A percentile compares a stretch with the other conserved stretches of the same genome.
Evolutionary conservation across 345 rosid genomes (phyloP).

Genomic region (Euphorbia peplus): DNA sequence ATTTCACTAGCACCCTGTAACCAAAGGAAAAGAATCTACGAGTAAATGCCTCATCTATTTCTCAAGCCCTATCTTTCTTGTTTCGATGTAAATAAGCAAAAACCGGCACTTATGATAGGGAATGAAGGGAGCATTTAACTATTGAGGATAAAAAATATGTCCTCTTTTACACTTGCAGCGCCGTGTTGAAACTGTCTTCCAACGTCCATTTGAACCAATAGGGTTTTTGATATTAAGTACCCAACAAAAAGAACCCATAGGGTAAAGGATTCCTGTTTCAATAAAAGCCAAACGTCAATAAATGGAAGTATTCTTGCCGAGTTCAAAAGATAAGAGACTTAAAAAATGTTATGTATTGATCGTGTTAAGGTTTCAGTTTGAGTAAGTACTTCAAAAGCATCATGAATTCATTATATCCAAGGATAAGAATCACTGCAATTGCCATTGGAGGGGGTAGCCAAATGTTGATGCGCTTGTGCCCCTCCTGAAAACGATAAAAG

Average conservation of each 20-base stretch:
- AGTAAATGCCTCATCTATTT: neutral
- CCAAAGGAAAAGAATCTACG: neutral
- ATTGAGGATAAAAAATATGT: neutral
- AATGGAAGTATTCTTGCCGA: neutral
- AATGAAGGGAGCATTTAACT: too few relatives aligned
- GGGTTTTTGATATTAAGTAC: conserved; percentile 56
- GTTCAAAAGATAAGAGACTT: neutral
- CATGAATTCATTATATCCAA: conserved; percentile 79
- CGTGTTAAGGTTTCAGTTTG: neutral
- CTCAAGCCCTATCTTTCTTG: neutral
- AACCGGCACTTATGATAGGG: neutral
- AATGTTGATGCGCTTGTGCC: conserved; percentile 55
- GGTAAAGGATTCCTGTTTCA: conserved; percentile 78
- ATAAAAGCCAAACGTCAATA: conserved; percentile 15
- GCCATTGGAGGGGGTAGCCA: conserved; percentile 80
- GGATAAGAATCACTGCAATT: conserved; percentile 51
- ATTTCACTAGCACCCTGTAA: neutral
- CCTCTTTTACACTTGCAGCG: conserved; percentile 42
- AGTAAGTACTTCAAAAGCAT: conserved; percentile 55
- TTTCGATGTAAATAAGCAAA: neutral
- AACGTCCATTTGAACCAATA: conserved; percentile 72
- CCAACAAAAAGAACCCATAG: conserved; percentile 53
- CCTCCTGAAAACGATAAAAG: conserved; percentile 46
- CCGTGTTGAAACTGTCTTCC: conserved; percentile 59
- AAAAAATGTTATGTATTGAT: neutral